A percentile compares a stretch with the other conserved stretches of the same genome.
Conservation (phyloP, 139 green algal genomes). For the Pseudopediastrum boryanum region DNA sequence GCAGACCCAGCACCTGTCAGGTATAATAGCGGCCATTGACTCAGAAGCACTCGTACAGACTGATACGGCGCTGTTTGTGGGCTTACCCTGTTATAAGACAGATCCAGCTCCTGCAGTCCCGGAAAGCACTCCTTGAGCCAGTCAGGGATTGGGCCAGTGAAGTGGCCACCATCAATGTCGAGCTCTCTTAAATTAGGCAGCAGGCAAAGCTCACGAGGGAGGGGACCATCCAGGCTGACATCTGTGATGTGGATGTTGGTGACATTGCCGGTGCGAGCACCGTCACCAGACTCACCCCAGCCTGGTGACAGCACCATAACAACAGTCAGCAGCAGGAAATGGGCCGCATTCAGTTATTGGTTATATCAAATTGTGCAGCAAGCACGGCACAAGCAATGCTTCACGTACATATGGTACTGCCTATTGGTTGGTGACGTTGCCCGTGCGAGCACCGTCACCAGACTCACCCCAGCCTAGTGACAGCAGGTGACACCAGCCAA, state of each 20-base stretch:
- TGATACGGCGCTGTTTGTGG: no score
- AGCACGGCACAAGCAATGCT: not conserved
- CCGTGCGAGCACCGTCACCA: slow-evolving; percentile 46
- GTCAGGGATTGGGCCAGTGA: slow-evolving; percentile 45
- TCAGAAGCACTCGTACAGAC: no score
- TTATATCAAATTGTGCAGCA: not conserved
- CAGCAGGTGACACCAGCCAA: not conserved
- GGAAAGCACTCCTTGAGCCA: slow-evolving; percentile 50
- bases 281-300: slow-evolving; percentile 47
- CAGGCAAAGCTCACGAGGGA: slow-evolving; percentile 44
- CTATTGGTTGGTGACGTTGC: slow-evolving; percentile 53
- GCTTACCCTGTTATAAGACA: slow-evolving; percentile 57
- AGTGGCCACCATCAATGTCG: slow-evolving; percentile 52
- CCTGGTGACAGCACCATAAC: slow-evolving; percentile 3
- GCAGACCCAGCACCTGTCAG: no score
- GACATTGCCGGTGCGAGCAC: slow-evolving; percentile 43
- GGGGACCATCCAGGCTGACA: slow-evolving; percentile 47
- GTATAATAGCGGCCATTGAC: no score
- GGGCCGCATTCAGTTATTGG: not conserved
- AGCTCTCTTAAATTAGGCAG: slow-evolving; percentile 55
- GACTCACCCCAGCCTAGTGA: slow-evolving; percentile 39
- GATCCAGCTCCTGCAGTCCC: slow-evolving; percentile 58
- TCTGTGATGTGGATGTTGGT: slow-evolving; percentile 63
- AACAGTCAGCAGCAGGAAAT: no score
- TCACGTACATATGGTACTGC: not conserved